These are phyloP conservation scores for Quercus glauca DNA, from an alignment of 306 rosid genomes.

Conservation along the genomic window DNA sequence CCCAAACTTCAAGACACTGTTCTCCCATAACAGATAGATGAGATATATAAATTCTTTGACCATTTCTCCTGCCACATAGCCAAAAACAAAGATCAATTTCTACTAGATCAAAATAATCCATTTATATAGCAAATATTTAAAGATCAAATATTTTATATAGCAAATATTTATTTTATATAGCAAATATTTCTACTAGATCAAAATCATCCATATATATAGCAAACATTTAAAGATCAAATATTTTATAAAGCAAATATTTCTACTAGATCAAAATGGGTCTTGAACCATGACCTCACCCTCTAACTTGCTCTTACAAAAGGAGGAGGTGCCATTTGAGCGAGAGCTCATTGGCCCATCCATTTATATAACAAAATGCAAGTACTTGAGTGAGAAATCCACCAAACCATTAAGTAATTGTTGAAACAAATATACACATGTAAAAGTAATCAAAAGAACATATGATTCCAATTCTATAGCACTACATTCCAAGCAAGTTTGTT, in stretches of 20 bases:
- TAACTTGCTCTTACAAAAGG: too few species aligned
- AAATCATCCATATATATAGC: neutral
- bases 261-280: too few species aligned
- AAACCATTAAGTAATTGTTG: neutral
- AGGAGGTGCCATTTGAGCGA: too few species aligned
- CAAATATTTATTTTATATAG: too few species aligned
- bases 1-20: slow-evolving; percentile 33
- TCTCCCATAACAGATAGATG: slow-evolving; percentile 41
- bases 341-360: neutral
- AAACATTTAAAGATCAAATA: too few species aligned
- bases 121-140: neutral
- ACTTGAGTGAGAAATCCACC: neutral
- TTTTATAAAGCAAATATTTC: too few species aligned
- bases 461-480: neutral
- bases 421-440: neutral
- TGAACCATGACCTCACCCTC: too few species aligned
- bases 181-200: too few species aligned
- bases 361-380: neutral
- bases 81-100: neutral
- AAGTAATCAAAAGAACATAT: neutral
- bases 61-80: slow-evolving; percentile 37
- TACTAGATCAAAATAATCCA: neutral
- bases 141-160: too few species aligned
- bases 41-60: slow-evolving; percentile 40
- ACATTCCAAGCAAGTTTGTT: neutral